These are phyloP conservation scores for Nothophoma quercina DNA, from an alignment of 2,329 filamentous ascomycete species.

Conservation along the genomic window DNA sequence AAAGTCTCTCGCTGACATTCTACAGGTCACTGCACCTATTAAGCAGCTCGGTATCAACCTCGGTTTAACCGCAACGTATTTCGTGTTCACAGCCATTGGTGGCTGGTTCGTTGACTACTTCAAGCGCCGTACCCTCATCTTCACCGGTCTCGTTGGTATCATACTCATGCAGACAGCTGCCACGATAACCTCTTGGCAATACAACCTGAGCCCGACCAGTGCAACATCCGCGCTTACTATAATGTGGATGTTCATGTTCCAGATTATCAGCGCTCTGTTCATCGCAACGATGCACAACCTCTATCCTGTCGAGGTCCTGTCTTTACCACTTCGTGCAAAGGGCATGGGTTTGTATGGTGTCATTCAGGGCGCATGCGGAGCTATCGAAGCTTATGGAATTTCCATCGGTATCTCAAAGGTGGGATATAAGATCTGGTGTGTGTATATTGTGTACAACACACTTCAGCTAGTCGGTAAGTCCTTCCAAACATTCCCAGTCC, in stretches of 20 bases:
- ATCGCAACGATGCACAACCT: conserved; percentile 60
- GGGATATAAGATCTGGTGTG: conserved; percentile 60
- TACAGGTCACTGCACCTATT: conserved; percentile 43
- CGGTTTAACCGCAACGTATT: conserved; percentile 55
- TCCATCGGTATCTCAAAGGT: conserved; percentile 56
- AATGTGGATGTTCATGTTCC: conserved; percentile 59
- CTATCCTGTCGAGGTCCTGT: conserved; percentile 56
- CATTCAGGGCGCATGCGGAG: conserved; percentile 55
- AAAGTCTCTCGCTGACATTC: background rate
- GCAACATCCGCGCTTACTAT: conserved; percentile 54
- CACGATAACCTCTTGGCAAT: conserved; percentile 60
- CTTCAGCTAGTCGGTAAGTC: conserved; percentile 51
- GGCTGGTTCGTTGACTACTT: conserved; percentile 54
- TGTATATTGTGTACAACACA: conserved; percentile 60
- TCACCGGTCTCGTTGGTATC: conserved; percentile 53
- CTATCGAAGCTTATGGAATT: conserved; percentile 57
- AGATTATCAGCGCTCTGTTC: conserved; percentile 55
- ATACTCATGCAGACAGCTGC: conserved; percentile 55
- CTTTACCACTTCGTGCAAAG: conserved; percentile 52
- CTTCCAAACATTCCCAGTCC: background rate
- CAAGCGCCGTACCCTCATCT: conserved; percentile 55
- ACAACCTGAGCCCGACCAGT: conserved; percentile 35
- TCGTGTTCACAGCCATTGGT: conserved; percentile 55
- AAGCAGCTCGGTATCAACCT: conserved; percentile 55
- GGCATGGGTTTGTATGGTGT: conserved; percentile 56